Evolutionary conservation across 257 asterid genomes (phyloP).

Genomic region (Oldenlandia corymbosa): DNA sequence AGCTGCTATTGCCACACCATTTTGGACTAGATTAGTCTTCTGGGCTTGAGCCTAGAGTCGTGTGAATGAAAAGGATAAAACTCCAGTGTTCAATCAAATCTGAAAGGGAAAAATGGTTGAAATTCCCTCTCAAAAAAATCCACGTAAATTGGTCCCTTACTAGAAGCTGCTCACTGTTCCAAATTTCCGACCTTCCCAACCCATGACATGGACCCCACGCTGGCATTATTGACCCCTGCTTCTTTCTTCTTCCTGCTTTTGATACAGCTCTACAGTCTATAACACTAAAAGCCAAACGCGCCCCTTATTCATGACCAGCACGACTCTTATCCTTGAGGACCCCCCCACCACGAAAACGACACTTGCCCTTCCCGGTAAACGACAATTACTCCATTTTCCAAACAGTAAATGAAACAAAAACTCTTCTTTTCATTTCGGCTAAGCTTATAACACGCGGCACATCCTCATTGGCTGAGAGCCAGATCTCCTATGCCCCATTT

Average conservation of each 20-base stretch:
- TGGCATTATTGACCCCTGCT: not conserved
- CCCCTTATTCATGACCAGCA: not conserved
- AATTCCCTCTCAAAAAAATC: not conserved
- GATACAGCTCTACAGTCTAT: not conserved
- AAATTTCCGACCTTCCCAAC: not conserved
- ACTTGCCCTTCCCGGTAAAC: slow-evolving; percentile 3
- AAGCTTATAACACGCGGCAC: slow-evolving; percentile 28
- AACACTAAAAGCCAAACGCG: not conserved
- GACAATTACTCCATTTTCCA: slow-evolving; percentile 21
- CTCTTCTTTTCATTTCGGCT: slow-evolving; percentile 31
- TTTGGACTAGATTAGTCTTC: too few relatives aligned
- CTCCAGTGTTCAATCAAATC: too few relatives aligned
- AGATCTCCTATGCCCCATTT: slow-evolving; percentile 35
- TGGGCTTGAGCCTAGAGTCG: too few relatives aligned
- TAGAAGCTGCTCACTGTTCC: not conserved
- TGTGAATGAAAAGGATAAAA: too few relatives aligned
- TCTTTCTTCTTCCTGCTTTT: not conserved
- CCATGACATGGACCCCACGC: not conserved
- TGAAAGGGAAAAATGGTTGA: too few relatives aligned
- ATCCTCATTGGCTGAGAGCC: slow-evolving; percentile 19
- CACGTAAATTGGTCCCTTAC: not conserved
- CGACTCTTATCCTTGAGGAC: not conserved
- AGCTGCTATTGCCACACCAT: too few relatives aligned
- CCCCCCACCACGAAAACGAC: not conserved
- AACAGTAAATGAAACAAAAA: not conserved